Evolutionary conservation across 2,329 filamentous ascomycete genomes (phyloP).

Genomic region (Xylaria sp.): DNA sequence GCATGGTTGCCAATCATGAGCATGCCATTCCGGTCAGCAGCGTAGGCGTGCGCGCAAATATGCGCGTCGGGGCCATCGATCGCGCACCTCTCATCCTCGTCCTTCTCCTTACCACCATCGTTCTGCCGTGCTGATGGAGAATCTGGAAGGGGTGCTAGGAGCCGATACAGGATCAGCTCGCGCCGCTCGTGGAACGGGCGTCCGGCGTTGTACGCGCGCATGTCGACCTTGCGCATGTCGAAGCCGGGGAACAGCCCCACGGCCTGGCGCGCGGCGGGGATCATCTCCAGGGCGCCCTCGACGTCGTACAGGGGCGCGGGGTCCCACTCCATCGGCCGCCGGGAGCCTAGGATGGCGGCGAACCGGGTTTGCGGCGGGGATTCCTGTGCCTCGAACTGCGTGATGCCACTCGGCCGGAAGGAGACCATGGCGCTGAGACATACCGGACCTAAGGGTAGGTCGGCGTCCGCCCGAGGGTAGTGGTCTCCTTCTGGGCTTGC

Average conservation of each 20-base stretch:
- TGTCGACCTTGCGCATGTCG: slow-evolving; percentile 62
- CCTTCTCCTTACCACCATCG: not conserved
- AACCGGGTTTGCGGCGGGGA: slow-evolving; percentile 51
- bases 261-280: slow-evolving; percentile 40
- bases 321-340: slow-evolving; percentile 50
- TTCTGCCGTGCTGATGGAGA: slow-evolving; percentile 34
- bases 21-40: slow-evolving; percentile 59
- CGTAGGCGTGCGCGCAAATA: slow-evolving; percentile 56
- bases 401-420: slow-evolving; percentile 52
- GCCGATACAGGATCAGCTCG: slow-evolving; percentile 57
- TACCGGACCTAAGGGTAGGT: slow-evolving; percentile 47
- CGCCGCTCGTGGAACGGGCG: slow-evolving; percentile 51
- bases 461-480: slow-evolving; percentile 49
- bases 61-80: slow-evolving; percentile 51
- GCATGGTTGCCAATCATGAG: slow-evolving; percentile 57
- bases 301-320: slow-evolving; percentile 54
- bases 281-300: slow-evolving; percentile 43
- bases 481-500: slow-evolving; percentile 41
- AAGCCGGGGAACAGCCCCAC: slow-evolving; percentile 55
- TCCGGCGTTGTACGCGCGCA: slow-evolving; percentile 51
- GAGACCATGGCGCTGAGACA: slow-evolving; percentile 59
- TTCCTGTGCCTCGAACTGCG: slow-evolving; percentile 48
- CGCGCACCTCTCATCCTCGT: not conserved
- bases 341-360: slow-evolving; percentile 46
- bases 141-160: slow-evolving; percentile 49